Evolutionary conservation across 1,139 yeast genomes (phyloP).

Genomic region (Meyerozyma carpophila): DNA sequence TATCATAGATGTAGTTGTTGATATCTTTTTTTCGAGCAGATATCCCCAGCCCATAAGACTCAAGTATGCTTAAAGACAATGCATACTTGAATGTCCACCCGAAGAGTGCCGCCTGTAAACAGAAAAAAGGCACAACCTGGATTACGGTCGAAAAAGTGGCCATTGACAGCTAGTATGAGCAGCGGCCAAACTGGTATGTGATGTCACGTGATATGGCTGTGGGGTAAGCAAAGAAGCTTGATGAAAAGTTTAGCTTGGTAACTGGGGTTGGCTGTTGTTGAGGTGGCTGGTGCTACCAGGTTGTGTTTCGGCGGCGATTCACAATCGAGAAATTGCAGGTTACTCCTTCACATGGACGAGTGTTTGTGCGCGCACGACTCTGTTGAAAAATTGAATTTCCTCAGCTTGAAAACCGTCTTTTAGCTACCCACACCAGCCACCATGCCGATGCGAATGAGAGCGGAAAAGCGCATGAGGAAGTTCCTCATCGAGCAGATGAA

Average conservation of each 20-base stretch:
- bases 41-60: conserved; percentile 5
- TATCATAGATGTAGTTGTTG: conserved; percentile 14
- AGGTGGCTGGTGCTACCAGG: background rate
- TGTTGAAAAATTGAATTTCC: background rate
- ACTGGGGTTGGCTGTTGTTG: background rate
- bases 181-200: background rate
- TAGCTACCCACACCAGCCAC: conserved; percentile 9
- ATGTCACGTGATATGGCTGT: background rate
- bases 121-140: conserved; percentile 10
- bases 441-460: conserved; percentile 42
- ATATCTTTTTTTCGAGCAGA: conserved; percentile 17
- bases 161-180: background rate
- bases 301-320: background rate
- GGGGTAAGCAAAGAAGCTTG: background rate
- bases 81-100: conserved; percentile 16
- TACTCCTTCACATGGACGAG: background rate
- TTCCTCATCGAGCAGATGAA: conserved; percentile 44
- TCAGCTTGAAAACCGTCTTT: background rate
- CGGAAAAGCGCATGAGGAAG: conserved; percentile 48
- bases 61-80: conserved; percentile 4
- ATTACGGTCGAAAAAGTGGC: background rate
- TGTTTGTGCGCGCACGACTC: conserved; percentile 3
- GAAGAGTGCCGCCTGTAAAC: conserved; percentile 17
- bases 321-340: background rate
- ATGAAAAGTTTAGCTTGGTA: background rate